Percentiles rank a stretch among this genome's conserved stretches.
These are phyloP conservation scores for Thermomucor indicae-seudaticae DNA, from an alignment of 371 early-diverging fungal genomes.

Conservation along the genomic window DNA sequence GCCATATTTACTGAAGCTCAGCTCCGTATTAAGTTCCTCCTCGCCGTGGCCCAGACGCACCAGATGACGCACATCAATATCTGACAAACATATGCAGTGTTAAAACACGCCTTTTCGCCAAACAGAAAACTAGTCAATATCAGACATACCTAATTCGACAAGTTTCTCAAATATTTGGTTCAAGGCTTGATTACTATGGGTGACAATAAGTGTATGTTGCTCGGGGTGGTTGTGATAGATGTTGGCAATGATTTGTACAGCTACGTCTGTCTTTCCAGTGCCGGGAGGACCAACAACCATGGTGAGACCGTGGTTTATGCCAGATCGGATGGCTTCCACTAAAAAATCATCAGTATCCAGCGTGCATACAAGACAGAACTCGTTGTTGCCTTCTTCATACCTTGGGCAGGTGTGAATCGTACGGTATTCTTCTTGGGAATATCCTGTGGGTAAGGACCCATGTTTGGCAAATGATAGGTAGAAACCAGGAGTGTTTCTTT, in stretches of 20 bases:
- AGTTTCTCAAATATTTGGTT: conserved; percentile 96
- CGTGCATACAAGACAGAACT: not conserved
- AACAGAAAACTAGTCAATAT: not conserved
- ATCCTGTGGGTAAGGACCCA: conserved; percentile 76
- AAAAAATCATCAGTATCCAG: not conserved
- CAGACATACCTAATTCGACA: conserved; percentile 45
- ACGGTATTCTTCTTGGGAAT: conserved; percentile 65
- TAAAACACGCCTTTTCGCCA: not conserved
- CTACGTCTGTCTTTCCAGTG: conserved; percentile 96
- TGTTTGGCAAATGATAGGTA: conserved; percentile 56
- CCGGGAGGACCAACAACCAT: conserved; percentile 96
- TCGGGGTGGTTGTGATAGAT: conserved; percentile 86
- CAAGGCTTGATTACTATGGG: conserved; percentile 94
- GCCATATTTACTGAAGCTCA: conserved; percentile 87
- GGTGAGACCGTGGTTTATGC: conserved; percentile 81
- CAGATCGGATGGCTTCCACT: conserved; percentile 84
- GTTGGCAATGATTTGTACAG: conserved; percentile 93
- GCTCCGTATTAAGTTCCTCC: conserved; percentile 78
- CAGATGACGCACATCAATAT: conserved; percentile 89
- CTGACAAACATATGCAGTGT: conserved; percentile 18
- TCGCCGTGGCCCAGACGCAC: conserved; percentile 94
- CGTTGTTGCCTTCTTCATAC: conserved; percentile 19
- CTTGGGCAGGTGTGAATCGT: conserved; percentile 83
- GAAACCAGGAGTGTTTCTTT: conserved; percentile 46
- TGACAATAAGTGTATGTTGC: conserved; percentile 87